A percentile compares a stretch with the other conserved stretches of the same genome.
Conservation (phyloP, 2,329 filamentous ascomycete genomes). For the Alternaria panax region DNA sequence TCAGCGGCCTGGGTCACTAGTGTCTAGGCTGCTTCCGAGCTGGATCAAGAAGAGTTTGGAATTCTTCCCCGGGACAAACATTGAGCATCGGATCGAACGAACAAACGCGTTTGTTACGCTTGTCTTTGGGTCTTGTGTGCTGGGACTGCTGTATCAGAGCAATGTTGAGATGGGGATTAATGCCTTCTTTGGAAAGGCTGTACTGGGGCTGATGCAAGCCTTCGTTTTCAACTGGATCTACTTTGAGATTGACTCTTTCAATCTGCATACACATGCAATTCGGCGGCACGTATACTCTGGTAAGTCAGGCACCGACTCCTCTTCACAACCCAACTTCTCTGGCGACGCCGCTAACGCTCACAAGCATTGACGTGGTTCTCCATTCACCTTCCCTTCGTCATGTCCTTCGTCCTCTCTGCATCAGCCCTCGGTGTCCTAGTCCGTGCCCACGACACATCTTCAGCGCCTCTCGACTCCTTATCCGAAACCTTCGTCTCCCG, state of each 20-base stretch:
- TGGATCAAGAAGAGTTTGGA: constrained; percentile 57
- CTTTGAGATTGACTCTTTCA: constrained; percentile 67
- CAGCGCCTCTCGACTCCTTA: constrained; percentile 58
- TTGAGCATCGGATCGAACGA: constrained; percentile 70
- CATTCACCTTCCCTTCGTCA: constrained; percentile 68
- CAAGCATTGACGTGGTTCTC: constrained; percentile 63
- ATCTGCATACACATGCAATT: constrained; percentile 68
- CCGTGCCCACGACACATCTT: constrained; percentile 62
- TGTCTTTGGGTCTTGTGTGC: constrained; percentile 70
- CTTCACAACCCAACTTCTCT: background rate
- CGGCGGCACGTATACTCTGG: constrained; percentile 58
- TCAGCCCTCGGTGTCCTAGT: constrained; percentile 67
- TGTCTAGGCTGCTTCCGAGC: constrained; percentile 12
- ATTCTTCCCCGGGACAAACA: constrained; percentile 69
- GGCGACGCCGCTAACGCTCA: background rate
- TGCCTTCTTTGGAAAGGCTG: constrained; percentile 68
- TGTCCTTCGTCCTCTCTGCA: constrained; percentile 67
- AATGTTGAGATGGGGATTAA: constrained; percentile 61
- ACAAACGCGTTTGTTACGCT: constrained; percentile 70
- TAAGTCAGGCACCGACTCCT: constrained; percentile 29
- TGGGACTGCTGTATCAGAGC: constrained; percentile 68
- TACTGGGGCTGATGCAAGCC: constrained; percentile 64
- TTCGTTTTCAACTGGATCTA: constrained; percentile 70
- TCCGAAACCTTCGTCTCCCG: constrained; percentile 60
- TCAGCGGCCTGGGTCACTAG: constrained; percentile 32